Evolutionary conservation across 2,329 filamentous ascomycete species (phyloP).

Genomic region (Fusarium sp.): DNA sequence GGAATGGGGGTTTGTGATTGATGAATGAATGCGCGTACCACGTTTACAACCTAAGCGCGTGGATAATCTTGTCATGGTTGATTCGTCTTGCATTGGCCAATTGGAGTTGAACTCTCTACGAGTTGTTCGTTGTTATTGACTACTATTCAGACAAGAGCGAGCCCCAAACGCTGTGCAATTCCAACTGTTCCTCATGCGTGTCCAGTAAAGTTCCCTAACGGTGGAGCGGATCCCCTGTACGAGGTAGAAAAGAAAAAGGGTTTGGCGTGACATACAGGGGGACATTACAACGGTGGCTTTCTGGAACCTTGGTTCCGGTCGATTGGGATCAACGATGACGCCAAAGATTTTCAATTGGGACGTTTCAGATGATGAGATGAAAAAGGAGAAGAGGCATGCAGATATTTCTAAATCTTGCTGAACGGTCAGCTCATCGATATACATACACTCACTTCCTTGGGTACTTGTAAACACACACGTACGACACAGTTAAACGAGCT

Average conservation of each 20-base stretch:
- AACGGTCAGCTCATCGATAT: too few species aligned
- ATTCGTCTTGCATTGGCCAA: too few species aligned
- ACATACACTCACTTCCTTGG: too few species aligned
- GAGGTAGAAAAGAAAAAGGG: not conserved
- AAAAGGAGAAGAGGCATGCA: slow-evolving; percentile 4
- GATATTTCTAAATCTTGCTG: not conserved
- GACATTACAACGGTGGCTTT: slow-evolving; percentile 11
- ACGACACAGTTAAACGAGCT: too few species aligned
- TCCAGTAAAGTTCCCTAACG: not conserved
- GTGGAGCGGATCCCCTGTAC: slow-evolving; percentile 18
- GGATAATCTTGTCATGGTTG: too few species aligned
- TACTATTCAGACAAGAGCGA: too few species aligned
- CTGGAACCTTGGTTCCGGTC: slow-evolving; percentile 12
- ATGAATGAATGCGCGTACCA: not conserved
- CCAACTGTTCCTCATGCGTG: not conserved
- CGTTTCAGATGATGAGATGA: slow-evolving; percentile 24
- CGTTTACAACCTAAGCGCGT: not conserved
- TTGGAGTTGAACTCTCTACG: too few species aligned
- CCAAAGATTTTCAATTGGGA: slow-evolving; percentile 11
- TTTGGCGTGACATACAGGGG: slow-evolving; percentile 17
- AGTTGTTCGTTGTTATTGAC: too few species aligned
- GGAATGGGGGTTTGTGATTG: not conserved
- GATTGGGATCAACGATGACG: slow-evolving; percentile 31
- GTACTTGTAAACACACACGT: too few species aligned
- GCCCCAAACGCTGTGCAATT: too few species aligned